Evolutionary conservation across 352 stramenopile species (phyloP).

Genomic region (Blastocystis sp.): DNA sequence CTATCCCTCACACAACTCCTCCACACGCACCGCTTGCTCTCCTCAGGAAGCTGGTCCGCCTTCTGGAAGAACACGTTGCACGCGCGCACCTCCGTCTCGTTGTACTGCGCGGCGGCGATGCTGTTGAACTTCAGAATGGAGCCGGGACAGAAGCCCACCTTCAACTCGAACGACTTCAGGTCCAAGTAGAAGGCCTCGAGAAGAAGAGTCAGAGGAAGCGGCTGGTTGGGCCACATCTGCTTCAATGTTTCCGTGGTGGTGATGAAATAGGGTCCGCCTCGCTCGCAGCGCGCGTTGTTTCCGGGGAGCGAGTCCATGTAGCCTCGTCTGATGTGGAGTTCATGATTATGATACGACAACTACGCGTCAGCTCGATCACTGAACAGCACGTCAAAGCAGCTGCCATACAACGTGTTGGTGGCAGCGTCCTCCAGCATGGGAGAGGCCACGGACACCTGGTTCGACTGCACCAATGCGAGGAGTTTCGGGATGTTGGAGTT

Average conservation of each 20-base stretch:
- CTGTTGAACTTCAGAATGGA: constrained; percentile 32
- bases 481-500: constrained; percentile 45
- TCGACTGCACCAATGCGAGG: constrained; percentile 5
- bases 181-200: constrained; percentile 59
- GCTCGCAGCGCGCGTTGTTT: constrained; percentile 37
- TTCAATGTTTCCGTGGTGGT: constrained; percentile 2
- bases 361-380: background rate
- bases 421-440: constrained; percentile 43
- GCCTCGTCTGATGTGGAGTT: constrained; percentile 5
- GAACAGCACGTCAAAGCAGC: constrained; percentile 31
- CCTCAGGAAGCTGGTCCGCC: background rate
- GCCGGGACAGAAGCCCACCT: constrained; percentile 38
- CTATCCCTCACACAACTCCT: background rate
- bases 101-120: background rate
- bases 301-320: constrained; percentile 22
- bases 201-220: constrained; percentile 18
- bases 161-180: constrained; percentile 41
- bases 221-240: constrained; percentile 51
- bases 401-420: background rate
- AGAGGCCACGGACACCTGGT: constrained; percentile 27
- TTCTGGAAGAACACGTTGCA: constrained; percentile 46
- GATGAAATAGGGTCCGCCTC: constrained; percentile 52
- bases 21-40: constrained; percentile 18
- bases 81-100: background rate
- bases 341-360: constrained; percentile 51